Evolutionary conservation across 805 yeast species (phyloP).

Genomic region (Spencermartinsiella europaea): DNA sequence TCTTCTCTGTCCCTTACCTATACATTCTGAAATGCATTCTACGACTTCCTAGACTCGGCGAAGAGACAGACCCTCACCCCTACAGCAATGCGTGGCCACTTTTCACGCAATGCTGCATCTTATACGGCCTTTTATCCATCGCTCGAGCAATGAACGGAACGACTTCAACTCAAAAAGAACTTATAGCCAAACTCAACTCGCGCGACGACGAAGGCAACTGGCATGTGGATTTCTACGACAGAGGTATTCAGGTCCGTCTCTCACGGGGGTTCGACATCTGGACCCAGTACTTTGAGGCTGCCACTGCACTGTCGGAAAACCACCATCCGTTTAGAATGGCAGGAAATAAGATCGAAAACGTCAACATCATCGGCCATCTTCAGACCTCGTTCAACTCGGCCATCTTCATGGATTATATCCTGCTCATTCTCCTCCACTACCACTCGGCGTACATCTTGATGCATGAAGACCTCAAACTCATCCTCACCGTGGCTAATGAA

Average conservation of each 20-base stretch:
- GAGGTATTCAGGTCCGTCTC: conserved; percentile 24
- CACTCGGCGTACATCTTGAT: conserved; percentile 27
- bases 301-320: conserved; percentile 24
- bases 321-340: conserved; percentile 21
- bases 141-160: conserved; percentile 19
- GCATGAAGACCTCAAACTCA: conserved; percentile 29
- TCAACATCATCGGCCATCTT: conserved; percentile 17
- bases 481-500: conserved; percentile 25
- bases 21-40: conserved; percentile 29
- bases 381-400: conserved; percentile 9
- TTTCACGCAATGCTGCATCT: conserved; percentile 21
- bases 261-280: conserved; percentile 31
- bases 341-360: conserved; percentile 20
- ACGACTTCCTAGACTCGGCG: conserved; percentile 28
- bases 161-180: conserved; percentile 7
- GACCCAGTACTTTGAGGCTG: conserved; percentile 25
- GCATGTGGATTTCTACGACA: conserved; percentile 20
- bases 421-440: conserved; percentile 25
- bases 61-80: background rate
- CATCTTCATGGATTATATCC: conserved; percentile 24
- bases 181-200: conserved; percentile 4
- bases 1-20: conserved; percentile 27
- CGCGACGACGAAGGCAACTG: conserved; percentile 7
- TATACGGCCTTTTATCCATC: conserved; percentile 28
- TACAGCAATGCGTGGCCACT: conserved; percentile 15